phyloP scores from a whole-genome alignment of 1,284 basidiomycete species.

The Malassezia nana region DNA sequence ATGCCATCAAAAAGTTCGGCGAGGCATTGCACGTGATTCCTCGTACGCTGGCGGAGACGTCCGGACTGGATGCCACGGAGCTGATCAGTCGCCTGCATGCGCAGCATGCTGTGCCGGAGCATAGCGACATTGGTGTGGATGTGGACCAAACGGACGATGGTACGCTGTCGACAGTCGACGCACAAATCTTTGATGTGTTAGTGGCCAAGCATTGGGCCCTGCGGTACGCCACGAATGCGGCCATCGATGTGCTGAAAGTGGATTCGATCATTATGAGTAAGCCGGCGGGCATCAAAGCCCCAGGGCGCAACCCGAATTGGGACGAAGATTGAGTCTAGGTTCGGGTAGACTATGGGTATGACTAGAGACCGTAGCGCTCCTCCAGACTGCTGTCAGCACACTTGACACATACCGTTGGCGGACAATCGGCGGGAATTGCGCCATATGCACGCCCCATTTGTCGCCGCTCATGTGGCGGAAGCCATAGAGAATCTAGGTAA shows the following conservation, averaged over 20 bases:
- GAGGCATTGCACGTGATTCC: conserved; percentile 85
- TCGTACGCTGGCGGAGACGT: conserved; percentile 87
- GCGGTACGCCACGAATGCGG: conserved; percentile 80
- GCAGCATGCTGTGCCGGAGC: conserved; percentile 61
- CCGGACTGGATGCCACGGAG: conserved; percentile 86
- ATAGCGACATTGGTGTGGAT: conserved; percentile 70
- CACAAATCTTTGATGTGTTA: conserved; percentile 59
- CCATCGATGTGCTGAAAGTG: conserved; percentile 82
- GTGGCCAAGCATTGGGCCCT: conserved; percentile 84
- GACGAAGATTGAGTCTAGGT: conserved; percentile 37
- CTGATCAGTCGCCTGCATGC: conserved; percentile 78
- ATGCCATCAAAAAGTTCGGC: conserved; percentile 83
- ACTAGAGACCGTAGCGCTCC: conserved; percentile 18
- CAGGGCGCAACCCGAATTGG: conserved; percentile 46
- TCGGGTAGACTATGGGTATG: conserved; percentile 5
- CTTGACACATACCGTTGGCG: conserved; percentile 23
- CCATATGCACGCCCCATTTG: conserved; percentile 50
- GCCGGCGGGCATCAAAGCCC: conserved; percentile 47
- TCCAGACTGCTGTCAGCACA: conserved; percentile 4
- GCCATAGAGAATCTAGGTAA: conserved; percentile 56
- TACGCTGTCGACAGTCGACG: conserved; percentile 26
- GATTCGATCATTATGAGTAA: conserved; percentile 86
- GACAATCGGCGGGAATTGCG: conserved; percentile 39
- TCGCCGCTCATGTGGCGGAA: conserved; percentile 73
- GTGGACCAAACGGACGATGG: conserved; percentile 56